A percentile compares a stretch with the other conserved stretches of the same genome.
Conservation (phyloP, 164 flowering plant genomes). For the Tinospora cordifolia region DNA sequence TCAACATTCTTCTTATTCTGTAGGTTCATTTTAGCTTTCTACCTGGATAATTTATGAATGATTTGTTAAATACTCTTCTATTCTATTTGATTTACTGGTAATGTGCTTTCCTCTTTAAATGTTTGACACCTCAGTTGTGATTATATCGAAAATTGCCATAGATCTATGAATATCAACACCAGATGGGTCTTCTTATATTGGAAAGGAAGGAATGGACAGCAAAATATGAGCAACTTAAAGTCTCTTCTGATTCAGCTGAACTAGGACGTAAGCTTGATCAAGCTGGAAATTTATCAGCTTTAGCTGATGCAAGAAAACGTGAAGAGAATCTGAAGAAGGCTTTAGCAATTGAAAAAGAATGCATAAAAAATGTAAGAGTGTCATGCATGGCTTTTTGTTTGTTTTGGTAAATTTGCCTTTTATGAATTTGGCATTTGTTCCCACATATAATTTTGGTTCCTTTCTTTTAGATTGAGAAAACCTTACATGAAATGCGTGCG, state of each 20-base stretch:
- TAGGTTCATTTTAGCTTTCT: too few species aligned
- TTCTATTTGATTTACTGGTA: background rate
- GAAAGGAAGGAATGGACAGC: conserved; percentile 75
- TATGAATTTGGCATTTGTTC: background rate
- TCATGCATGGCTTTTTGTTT: background rate
- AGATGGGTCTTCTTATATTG: conserved; percentile 89
- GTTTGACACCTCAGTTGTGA: background rate
- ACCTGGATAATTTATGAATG: too few species aligned
- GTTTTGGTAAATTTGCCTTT: background rate
- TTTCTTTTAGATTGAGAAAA: conserved; percentile 67
- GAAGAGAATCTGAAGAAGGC: conserved; percentile 76
- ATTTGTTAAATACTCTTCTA: background rate
- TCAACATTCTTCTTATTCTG: too few species aligned
- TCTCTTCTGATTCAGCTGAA: conserved; percentile 50
- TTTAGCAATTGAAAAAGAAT: conserved; percentile 74
- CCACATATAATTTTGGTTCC: background rate
- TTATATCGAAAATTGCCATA: conserved; percentile 16
- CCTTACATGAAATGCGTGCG: conserved; percentile 87
- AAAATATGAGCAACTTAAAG: conserved; percentile 59
- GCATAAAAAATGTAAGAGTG: conserved; percentile 62
- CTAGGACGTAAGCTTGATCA: conserved; percentile 40
- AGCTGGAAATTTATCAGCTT: conserved; percentile 48
- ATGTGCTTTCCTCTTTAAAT: background rate
- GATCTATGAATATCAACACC: conserved; percentile 76
- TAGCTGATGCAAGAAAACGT: conserved; percentile 71